phyloP scores from a whole-genome alignment of 2,329 filamentous ascomycete genomes.

The Corniculantispora saksenae region DNA sequence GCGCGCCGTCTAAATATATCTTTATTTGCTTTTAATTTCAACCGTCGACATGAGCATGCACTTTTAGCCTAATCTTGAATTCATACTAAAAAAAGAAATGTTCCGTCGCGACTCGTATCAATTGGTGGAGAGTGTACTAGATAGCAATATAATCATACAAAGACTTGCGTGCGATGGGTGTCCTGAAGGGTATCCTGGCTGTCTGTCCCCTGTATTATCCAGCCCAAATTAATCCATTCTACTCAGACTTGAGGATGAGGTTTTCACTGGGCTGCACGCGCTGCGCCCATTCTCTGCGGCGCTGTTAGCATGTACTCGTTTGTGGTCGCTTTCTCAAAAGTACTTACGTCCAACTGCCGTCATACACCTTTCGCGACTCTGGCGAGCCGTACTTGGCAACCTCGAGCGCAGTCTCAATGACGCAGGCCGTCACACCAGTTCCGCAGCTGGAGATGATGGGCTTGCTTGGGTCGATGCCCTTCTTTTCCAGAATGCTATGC shows the following conservation, averaged over 20 bases:
- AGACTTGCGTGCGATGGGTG: not conserved
- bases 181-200: conserved; percentile 11
- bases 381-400: conserved; percentile 73
- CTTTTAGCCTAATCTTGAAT: not conserved
- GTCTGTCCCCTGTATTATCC: conserved; percentile 2
- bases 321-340: not conserved
- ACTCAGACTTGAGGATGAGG: conserved; percentile 58
- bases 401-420: conserved; percentile 83
- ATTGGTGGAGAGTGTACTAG: conserved; percentile 19
- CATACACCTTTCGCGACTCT: conserved; percentile 76
- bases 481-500: conserved; percentile 73
- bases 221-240: conserved; percentile 26
- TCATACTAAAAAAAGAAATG: not conserved
- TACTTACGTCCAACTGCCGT: conserved; percentile 96
- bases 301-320: conserved; percentile 28
- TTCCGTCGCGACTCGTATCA: not conserved
- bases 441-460: conserved; percentile 89
- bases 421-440: conserved; percentile 88
- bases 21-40: not conserved
- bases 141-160: conserved; percentile 11
- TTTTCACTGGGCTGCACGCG: conserved; percentile 62
- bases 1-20: not conserved
- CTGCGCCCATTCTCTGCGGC: conserved; percentile 65
- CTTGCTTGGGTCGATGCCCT: conserved; percentile 74
- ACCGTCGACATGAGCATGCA: not conserved